phyloP scores from a whole-genome alignment of 1,284 basidiomycete genomes.

The Mixia osmundae region DNA sequence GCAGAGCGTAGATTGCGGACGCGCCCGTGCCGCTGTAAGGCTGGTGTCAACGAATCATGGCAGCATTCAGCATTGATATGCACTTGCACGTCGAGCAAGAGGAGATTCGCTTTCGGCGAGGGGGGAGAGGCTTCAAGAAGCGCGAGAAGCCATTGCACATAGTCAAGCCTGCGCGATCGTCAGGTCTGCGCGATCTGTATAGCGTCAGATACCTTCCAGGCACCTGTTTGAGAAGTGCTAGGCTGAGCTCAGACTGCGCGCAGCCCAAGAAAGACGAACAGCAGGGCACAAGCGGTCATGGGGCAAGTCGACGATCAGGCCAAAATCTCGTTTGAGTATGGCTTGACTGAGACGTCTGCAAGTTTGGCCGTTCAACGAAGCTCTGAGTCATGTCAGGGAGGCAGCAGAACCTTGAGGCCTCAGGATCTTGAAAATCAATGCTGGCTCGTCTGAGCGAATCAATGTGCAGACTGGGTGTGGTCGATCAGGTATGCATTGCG shows the following conservation, averaged over 20 bases:
- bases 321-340: slow-evolving; percentile 48
- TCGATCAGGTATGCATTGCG: no score
- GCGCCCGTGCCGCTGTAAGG: slow-evolving; percentile 62
- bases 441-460: no score
- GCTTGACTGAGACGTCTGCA: slow-evolving; percentile 36
- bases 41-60: not conserved
- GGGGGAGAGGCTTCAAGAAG: slow-evolving; percentile 19
- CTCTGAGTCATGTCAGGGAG: not conserved
- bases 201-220: slow-evolving; percentile 11
- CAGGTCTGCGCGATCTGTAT: not conserved
- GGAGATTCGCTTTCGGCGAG: not conserved
- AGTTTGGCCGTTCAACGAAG: not conserved
- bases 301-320: slow-evolving; percentile 36
- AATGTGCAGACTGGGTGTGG: no score
- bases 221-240: slow-evolving; percentile 4
- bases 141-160: slow-evolving; percentile 47
- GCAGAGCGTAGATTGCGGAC: slow-evolving; percentile 65
- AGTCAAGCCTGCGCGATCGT: slow-evolving; percentile 38
- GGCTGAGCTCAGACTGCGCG: not conserved
- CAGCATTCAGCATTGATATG: not conserved
- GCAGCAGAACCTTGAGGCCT: slow-evolving; percentile 36
- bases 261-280: slow-evolving; percentile 26
- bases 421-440: slow-evolving; percentile 47
- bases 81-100: slow-evolving; percentile 9
- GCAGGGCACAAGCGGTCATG: slow-evolving; percentile 60